Evolutionary conservation across 2,329 filamentous ascomycete genomes (phyloP), one percentile per base, ranked within the genome.

Genomic region (Gnomoniopsis smithogilvyi): DNA sequence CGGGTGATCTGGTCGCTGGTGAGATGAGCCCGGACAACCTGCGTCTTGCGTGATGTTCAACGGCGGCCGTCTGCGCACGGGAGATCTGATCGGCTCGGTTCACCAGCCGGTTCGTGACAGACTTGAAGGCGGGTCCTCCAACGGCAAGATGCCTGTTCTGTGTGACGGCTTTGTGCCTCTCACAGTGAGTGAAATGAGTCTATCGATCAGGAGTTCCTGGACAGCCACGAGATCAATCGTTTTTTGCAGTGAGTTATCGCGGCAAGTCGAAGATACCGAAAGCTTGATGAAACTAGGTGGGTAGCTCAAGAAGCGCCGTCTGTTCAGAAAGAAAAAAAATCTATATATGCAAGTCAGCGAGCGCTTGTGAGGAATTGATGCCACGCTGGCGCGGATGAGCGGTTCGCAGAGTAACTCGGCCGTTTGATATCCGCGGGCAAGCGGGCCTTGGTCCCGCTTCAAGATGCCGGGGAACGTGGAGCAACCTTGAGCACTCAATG

Each of bases 371-470:
- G 34, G n/a, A 26, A 38, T 38, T 49, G 36, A 41, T 19, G 45
- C 56, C 46, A 50, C 51, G 51, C 46, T 52, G 49, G 38, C 54
- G 48, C 51, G 36, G 51, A 26, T 50, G 51, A 46, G 51, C 45
- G 51, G 38, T 56, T 36, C 33, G 46, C 45, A 15, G 33, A 58
- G 50, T 43, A 58, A 52, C 6, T 45, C 8, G 8, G 8, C 19
- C n/a, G 41, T 4, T 30, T 30, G 26, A 4, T 30, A 30, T 8
- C 26, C 4, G 26, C 26, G 57, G 51, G 51, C 51, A 48, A 54
- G 54, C 54, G 58, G 61, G 61, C 51, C 61, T 53, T 12, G 30
- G 26, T 49, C 30, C 61, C 58, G 61, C 55, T 41, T 34, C 22
- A 36, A 55, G 21, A 48, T 30, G 34, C 8, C 17, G 43, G 43